Base-by-base conservation (phyloP, 768 basidiomycete genomes). In the Mycena latifolia region DNA sequence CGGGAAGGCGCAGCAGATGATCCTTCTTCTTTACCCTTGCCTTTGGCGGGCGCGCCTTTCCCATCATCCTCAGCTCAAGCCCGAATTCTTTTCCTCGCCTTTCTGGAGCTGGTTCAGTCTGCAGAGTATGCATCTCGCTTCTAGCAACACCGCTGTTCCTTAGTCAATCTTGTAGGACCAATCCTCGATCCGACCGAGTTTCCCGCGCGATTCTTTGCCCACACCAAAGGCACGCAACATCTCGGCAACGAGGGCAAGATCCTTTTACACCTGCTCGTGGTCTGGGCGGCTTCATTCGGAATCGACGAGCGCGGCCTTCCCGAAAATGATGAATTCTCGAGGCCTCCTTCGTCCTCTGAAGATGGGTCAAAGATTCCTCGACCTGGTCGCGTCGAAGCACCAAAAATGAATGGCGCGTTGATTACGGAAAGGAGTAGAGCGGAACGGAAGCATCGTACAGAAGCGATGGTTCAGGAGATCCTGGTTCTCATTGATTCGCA, bases 251-350 rank as follows among this genome's bases (percentile, higher is more conserved):
- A 93, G 69, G 95, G 91, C 15, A 86, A 87, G 45, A 85, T 97
- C 61, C 84, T 98, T 43, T 85, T 89, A 22, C 91, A 93, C 84
- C 78, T 93, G 31, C 83, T 97, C 24, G 93, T 93, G 47, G 88
- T 92, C 24, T 98, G 95, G 95, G 96, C 94, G 0, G 87, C 90
- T 5, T 94, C 93, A 41, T 96, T 94, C 75, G 96, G 96, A 43
- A 80, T 97, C 50, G 88, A 96, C 75, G 93, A 95, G 71, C 84
- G 82, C 46, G 96, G 95, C 39, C 73, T 85, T 18, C 88, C 90
- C 22, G 77, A 80, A 47, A 64, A 65, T 27, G 77, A 79, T n/a
- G 71, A 74, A 41, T 55, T 63, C 37, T 55, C 61, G 33, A 56
- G 63, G 20, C 66, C 71, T 25, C 68, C 70, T 17, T 69, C 69